Evolutionary conservation across 1,284 basidiomycete species (phyloP), one percentile per base, ranked within the genome.

Genomic region (Tylopilus sp.): DNA sequence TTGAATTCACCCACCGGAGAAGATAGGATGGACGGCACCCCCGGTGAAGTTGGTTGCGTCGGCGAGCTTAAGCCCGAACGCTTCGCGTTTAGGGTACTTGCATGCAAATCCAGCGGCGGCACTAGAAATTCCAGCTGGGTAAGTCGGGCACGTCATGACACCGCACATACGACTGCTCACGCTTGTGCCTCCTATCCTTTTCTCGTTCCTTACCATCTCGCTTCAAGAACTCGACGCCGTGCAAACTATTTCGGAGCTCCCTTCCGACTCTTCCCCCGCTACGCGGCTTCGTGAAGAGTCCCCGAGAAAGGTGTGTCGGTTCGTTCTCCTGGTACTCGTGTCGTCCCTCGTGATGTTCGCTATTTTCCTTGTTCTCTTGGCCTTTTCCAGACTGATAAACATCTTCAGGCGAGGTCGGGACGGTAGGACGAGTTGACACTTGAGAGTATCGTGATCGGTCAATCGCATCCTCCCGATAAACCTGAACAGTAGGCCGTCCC

Each of bases 1-100:
- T 86, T 86, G 67, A 89, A 82, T 63, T 89, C 85, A 52, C 84
- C 81, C n/a, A 86, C 81, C n/a, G 68, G 67, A 12, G 67, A 65
- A 10, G 68, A 51, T 15, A 68, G 47, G 10, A 67, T 66, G 33
- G 66, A 64, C 5, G 61, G 54, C 48, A 64, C 44, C 6, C 46
- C 55, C 4, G 65, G 61, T 12, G 67, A 25, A 31, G 43, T 49
- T 13, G 46, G 30, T 19, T 63, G 62, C 7, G 61, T 59, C 1
- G 73, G 70, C 3, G 74, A 72, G 2, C 67, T 61, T 42, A 76
- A 68, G 4, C 67, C 69, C 1, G 73, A 64, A 16, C 70, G 69
- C 51, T 72, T 72, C 29, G 59, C 58, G 23, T 64, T 57, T 44
- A 58, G 55, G 44, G 40, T 68, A 29, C 26, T 59, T 44, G 51